Evolutionary conservation across 345 rosid species (phyloP).

Genomic region (Eucalyptus marginata): DNA sequence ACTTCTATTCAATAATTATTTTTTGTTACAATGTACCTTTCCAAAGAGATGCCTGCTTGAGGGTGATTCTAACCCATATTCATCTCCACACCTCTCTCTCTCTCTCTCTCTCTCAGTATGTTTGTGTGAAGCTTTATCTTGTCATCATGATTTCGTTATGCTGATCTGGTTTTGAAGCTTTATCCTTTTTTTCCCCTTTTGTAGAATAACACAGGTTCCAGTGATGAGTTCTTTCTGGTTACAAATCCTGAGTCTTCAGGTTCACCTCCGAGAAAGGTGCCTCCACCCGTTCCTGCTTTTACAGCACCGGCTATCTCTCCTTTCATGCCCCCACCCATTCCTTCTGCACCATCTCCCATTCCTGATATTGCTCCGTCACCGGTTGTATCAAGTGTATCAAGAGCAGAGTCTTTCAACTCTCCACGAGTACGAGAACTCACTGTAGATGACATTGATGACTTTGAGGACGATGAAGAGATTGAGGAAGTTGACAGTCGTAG

Average conservation of each 20-base stretch:
- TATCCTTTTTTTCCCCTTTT: neutral
- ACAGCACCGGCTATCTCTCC: conserved; percentile 1
- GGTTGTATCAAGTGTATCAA: conserved; percentile 26
- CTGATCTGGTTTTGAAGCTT: neutral
- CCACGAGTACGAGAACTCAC: conserved; percentile 65
- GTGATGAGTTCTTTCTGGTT: conserved; percentile 83
- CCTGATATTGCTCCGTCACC: conserved; percentile 43
- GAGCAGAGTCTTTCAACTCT: conserved; percentile 71
- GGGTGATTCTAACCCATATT: neutral
- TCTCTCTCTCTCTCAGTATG: neutral
- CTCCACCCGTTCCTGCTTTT: conserved; percentile 53
- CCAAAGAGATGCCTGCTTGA: neutral
- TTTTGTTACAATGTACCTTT: neutral
- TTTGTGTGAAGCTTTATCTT: neutral
- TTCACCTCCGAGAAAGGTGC: conserved; percentile 88
- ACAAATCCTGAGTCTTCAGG: conserved; percentile 80
- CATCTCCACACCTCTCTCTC: neutral
- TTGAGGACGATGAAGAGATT: conserved; percentile 64
- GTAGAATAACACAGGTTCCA: conserved; percentile 59
- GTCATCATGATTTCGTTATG: neutral
- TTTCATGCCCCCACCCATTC: conserved; percentile 17
- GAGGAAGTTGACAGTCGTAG: conserved; percentile 60
- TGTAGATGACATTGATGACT: conserved; percentile 97
- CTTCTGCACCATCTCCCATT: conserved; percentile 16
- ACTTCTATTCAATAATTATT: neutral